Percentiles rank a stretch among this genome's conserved stretches.
These are phyloP conservation scores for Aspergillus homomorphus DNA, from an alignment of 495 filamentous ascomycete genomes.

Conservation along the genomic window DNA sequence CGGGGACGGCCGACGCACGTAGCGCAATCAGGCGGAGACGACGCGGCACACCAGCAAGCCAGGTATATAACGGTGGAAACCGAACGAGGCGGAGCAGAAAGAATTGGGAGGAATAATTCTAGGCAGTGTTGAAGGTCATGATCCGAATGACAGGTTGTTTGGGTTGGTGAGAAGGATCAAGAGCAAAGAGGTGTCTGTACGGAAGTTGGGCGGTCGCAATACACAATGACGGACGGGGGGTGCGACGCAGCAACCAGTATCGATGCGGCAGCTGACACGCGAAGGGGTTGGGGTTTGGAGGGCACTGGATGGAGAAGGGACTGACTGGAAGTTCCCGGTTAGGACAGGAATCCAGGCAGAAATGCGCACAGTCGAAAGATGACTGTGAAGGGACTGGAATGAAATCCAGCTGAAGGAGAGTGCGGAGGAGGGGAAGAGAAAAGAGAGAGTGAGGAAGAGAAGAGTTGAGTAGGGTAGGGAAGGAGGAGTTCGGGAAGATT, in stretches of 20 bases:
- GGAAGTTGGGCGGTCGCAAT: conserved; percentile 21
- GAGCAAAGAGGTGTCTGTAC: conserved; percentile 2
- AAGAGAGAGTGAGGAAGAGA: conserved; percentile 3
- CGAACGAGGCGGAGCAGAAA: background rate
- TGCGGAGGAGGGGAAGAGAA: conserved; percentile 9
- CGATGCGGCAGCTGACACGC: conserved; percentile 11
- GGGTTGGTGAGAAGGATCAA: conserved; percentile 2
- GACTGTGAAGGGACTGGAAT: conserved; percentile 4
- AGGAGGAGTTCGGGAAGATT: background rate
- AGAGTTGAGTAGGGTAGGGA: conserved; percentile 1
- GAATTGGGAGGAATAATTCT: conserved; percentile 22
- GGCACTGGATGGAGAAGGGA: conserved; percentile 11
- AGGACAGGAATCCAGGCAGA: conserved; percentile 18
- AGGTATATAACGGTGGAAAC: conserved; percentile 19
- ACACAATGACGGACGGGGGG: conserved; percentile 11
- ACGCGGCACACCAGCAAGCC: conserved; percentile 15
- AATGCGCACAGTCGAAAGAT: conserved; percentile 6
- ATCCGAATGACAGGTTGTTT: conserved; percentile 16
- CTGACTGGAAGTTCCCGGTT: conserved; percentile 18
- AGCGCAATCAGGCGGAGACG: conserved; percentile 30
- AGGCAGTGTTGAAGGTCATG: conserved; percentile 29
- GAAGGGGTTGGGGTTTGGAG: conserved; percentile 12
- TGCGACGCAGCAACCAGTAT: conserved; percentile 13
- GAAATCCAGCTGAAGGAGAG: background rate
- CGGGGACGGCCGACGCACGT: conserved; percentile 31